Conservation (phyloP, 2,329 filamentous ascomycete genomes). For the Neofusicoccum sp. region DNA sequence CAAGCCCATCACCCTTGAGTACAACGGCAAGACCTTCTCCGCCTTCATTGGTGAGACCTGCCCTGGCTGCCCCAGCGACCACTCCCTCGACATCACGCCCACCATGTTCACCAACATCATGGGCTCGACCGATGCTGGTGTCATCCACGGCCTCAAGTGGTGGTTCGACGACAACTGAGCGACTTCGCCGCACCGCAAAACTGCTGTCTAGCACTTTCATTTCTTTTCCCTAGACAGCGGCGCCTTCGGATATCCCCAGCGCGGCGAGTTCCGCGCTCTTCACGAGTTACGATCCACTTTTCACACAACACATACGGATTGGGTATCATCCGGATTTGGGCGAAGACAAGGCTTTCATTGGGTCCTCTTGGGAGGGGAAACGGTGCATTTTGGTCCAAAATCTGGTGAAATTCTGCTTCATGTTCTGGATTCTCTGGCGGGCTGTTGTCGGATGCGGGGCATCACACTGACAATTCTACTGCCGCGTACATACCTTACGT, state of each 20-base stretch:
- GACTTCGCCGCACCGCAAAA: not conserved
- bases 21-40: slow-evolving; percentile 29
- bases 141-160: slow-evolving; percentile 13
- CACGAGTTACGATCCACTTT: slow-evolving; percentile 3
- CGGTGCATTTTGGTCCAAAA: slow-evolving; percentile 5
- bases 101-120: slow-evolving; percentile 32
- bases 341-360: not conserved
- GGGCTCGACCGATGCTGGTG: slow-evolving; percentile 15
- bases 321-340: not conserved
- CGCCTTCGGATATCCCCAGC: not conserved
- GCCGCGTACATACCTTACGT: not conserved
- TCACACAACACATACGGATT: not conserved
- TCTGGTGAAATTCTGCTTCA: not conserved
- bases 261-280: slow-evolving; percentile 7
- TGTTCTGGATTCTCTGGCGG: not conserved
- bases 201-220: not conserved
- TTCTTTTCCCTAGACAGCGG: not conserved
- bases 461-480: not conserved
- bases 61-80: slow-evolving; percentile 30
- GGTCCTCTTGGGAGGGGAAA: not conserved
- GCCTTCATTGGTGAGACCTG: slow-evolving; percentile 36
- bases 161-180: slow-evolving; percentile 1
- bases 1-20: slow-evolving; percentile 32
- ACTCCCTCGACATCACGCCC: slow-evolving; percentile 33
- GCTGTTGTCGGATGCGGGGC: slow-evolving; percentile 10